Base-by-base conservation (phyloP, 2,329 filamentous ascomycete species). In the Penicillium sp. region DNA sequence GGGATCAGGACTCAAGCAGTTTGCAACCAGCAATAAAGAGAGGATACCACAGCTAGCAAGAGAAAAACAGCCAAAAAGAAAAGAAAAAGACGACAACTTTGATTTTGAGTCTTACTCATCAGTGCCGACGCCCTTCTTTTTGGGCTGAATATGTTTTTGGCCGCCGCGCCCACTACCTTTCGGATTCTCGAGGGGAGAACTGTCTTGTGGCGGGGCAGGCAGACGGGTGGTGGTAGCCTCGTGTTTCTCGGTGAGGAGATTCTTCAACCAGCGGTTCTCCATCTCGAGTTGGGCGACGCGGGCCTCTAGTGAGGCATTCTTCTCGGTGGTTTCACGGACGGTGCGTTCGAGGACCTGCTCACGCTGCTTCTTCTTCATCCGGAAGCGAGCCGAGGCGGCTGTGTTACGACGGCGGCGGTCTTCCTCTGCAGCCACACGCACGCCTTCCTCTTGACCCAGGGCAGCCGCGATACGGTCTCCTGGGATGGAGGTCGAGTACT, bases 311-410 rank as follows among this genome's bases (percentile, higher is more conserved):
- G 80, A 79, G 16, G 84, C 80, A 48, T 92, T 89, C 77, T 92
- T 92, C 42, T 94, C 89, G 24, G 85, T 85, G 76, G 93, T 90
- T 63, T 95, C 91, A 74, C 92, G 91, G 66, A 91, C 87, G 3
- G 86, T 88, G 67, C 86, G 86, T 74, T 93, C 90, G 48, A 95
- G 85, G 8, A 90, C 88, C 74, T 92, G 89, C 79, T 96, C 91
- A 47, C 91, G 88, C 77, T 94, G 90, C 85, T 96, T 96, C 87
- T 96, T 96, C 86, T 96, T 96, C 71, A 94, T 86, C 55, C 91
- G 88, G 82, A 96, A 96, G 46, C 91, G 88, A 16, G 91, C 91
- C 62, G 88, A 92, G 51, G 91, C 91, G 28, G 91, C 91, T 2
- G 92, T 95, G 77, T 96, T 96, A 60, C 91, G 87, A 55, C 91